Percentiles rank a stretch among this genome's conserved stretches.
Conservation (phyloP, 805 yeast genomes). For the Lachancea lanzarotensis region DNA sequence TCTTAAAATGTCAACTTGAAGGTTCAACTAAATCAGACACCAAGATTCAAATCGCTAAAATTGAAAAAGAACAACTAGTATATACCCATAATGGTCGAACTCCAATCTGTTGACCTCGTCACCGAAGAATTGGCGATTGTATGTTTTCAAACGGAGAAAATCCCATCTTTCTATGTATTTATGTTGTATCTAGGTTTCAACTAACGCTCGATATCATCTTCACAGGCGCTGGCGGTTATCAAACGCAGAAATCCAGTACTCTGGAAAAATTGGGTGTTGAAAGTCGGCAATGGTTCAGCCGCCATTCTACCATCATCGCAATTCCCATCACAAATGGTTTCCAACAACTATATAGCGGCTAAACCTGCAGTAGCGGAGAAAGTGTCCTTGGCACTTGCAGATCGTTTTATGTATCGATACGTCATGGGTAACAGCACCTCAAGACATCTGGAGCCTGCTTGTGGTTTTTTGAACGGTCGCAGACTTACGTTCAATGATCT, state of each 20-base stretch:
- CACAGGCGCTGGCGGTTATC: slow-evolving; percentile 18
- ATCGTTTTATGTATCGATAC: slow-evolving; percentile 1
- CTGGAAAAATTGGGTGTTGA: background rate
- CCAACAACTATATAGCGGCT: background rate
- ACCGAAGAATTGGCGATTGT: slow-evolving; percentile 1
- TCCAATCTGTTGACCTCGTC: background rate
- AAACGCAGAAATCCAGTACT: slow-evolving; percentile 17
- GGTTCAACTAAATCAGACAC: background rate
- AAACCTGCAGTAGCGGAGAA: background rate
- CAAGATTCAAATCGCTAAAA: background rate
- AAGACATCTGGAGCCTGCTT: slow-evolving; percentile 8
- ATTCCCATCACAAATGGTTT: background rate
- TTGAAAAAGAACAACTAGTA: background rate
- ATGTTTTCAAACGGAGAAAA: background rate
- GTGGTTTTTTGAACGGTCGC: background rate
- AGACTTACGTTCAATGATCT: background rate
- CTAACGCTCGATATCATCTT: background rate
- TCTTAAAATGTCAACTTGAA: no score
- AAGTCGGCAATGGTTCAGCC: background rate
- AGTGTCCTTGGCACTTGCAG: background rate
- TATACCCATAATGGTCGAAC: background rate
- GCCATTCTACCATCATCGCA: background rate
- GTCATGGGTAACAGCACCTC: slow-evolving; percentile 1
- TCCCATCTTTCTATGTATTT: background rate
- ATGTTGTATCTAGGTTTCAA: background rate